Percentiles rank a stretch among this genome's conserved stretches.
phyloP scores from a whole-genome alignment of 108 stramenopile genomes.

The Pseudonitzschia multistriata region DNA sequence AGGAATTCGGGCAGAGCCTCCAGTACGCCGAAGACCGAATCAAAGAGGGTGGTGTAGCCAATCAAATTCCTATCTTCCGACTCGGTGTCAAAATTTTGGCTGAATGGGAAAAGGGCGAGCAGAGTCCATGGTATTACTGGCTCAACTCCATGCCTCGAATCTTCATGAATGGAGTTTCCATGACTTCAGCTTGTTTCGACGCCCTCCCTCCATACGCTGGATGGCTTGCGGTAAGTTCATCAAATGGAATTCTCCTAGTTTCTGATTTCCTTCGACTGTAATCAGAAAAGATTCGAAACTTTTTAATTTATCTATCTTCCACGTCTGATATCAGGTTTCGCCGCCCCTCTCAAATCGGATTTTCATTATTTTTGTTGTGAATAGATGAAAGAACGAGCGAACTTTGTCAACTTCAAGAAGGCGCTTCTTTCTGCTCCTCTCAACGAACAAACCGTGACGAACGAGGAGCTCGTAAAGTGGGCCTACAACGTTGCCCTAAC shows the following conservation, averaged over 20 bases:
- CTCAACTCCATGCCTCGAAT: constrained; percentile 46
- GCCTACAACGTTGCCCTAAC: constrained; percentile 19
- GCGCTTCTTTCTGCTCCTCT: background rate
- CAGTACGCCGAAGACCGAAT: constrained; percentile 33
- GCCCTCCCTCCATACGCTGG: constrained; percentile 26
- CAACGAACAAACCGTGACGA: constrained; percentile 7
- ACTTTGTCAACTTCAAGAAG: constrained; percentile 24
- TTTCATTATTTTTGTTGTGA: background rate
- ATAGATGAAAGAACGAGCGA: constrained; percentile 13
- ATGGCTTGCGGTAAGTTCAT: constrained; percentile 14
- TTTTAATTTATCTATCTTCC: background rate
- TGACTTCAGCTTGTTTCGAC: constrained; percentile 39
- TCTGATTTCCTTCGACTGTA: constrained; percentile 11
- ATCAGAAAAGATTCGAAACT: background rate
- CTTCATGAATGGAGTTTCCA: constrained; percentile 40
- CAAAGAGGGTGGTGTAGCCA: constrained; percentile 29
- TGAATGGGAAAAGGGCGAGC: constrained; percentile 51
- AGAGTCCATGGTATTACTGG: constrained; percentile 50
- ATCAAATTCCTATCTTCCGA: constrained; percentile 23
- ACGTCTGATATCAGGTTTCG: background rate
- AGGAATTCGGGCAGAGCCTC: constrained; percentile 31
- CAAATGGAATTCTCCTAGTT: constrained; percentile 28
- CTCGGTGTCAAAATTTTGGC: constrained; percentile 45
- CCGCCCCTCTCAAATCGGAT: too few species aligned
- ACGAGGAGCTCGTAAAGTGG: constrained; percentile 21